phyloP scores from a whole-genome alignment of 78 protist genomes.

The Goniomonas avonlea region DNA sequence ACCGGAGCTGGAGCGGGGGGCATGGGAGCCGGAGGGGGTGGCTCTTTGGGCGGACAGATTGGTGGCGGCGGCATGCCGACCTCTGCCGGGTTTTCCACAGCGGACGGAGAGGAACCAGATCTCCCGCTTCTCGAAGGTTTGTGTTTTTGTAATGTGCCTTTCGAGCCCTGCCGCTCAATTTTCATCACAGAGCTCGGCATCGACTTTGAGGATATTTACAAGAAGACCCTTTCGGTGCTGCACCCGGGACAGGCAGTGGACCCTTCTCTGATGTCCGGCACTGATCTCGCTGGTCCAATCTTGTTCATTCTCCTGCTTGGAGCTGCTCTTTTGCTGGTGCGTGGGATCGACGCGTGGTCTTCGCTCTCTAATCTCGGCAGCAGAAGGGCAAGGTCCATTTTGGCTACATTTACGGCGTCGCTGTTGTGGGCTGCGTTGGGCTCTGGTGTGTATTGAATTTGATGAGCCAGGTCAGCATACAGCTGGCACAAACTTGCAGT shows the following conservation, averaged over 20 bases:
- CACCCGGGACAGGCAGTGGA: constrained; percentile 56
- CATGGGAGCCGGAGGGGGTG: too few relatives aligned
- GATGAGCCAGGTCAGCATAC: constrained; percentile 14
- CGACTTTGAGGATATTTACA: neutral
- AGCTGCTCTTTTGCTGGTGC: constrained; percentile 63
- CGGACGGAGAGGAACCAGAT: too few relatives aligned
- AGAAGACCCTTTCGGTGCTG: constrained; percentile 58
- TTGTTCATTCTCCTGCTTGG: constrained; percentile 69
- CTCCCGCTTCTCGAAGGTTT: too few relatives aligned
- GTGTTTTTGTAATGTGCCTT: too few relatives aligned
- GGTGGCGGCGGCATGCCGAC: too few relatives aligned
- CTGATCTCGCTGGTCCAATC: constrained; percentile 88
- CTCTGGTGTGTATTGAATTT: constrained; percentile 66
- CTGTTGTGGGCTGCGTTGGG: constrained; percentile 64
- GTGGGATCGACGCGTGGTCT: neutral
- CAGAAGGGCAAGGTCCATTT: constrained; percentile 80
- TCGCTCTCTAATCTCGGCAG: neutral
- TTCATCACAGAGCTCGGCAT: constrained; percentile 25
- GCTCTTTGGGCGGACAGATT: too few relatives aligned
- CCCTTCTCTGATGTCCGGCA: constrained; percentile 63
- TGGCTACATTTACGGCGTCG: constrained; percentile 83
- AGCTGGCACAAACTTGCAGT: constrained; percentile 9
- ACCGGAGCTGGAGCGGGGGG: too few relatives aligned
- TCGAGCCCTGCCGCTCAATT: too few relatives aligned
- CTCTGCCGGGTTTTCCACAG: too few relatives aligned